A percentile compares a stretch with the other conserved stretches of the same genome.
These are phyloP conservation scores for Ustilago esculenta DNA, from an alignment of 1,284 basidiomycete species.

Conservation along the genomic window DNA sequence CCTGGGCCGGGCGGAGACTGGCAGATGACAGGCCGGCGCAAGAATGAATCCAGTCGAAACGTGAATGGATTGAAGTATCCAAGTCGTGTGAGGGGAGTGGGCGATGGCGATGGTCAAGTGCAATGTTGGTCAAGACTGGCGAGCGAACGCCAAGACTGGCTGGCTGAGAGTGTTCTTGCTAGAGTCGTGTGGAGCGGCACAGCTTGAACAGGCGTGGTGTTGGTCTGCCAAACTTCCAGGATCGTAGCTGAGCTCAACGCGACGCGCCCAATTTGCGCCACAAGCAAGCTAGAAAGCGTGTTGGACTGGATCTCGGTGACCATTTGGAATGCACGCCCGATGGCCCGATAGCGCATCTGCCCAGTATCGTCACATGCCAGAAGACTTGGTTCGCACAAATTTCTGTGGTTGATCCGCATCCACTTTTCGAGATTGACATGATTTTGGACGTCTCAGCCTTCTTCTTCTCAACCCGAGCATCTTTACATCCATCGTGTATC, in stretches of 20 bases:
- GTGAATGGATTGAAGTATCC: no score
- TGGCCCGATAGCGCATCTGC: conserved; percentile 13
- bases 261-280: conserved; percentile 29
- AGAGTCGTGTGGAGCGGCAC: conserved; percentile 9
- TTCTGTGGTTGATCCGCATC: conserved; percentile 15
- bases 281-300: conserved; percentile 3
- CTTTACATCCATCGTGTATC: not conserved
- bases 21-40: no score
- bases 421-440: conserved; percentile 5
- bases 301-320: conserved; percentile 23
- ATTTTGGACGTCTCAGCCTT: not conserved
- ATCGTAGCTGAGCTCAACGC: conserved; percentile 29
- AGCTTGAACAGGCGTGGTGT: conserved; percentile 10
- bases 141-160: no score
- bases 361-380: not conserved
- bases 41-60: no score
- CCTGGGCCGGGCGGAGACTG: no score
- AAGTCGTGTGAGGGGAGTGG: no score
- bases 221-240: conserved; percentile 29
- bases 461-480: no score
- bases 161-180: no score
- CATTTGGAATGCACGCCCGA: no score
- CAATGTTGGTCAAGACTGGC: no score
- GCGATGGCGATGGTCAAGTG: no score
- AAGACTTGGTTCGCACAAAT: not conserved